Base-by-base conservation (phyloP, 345 rosid species). In the Eucalyptus globulus region DNA sequence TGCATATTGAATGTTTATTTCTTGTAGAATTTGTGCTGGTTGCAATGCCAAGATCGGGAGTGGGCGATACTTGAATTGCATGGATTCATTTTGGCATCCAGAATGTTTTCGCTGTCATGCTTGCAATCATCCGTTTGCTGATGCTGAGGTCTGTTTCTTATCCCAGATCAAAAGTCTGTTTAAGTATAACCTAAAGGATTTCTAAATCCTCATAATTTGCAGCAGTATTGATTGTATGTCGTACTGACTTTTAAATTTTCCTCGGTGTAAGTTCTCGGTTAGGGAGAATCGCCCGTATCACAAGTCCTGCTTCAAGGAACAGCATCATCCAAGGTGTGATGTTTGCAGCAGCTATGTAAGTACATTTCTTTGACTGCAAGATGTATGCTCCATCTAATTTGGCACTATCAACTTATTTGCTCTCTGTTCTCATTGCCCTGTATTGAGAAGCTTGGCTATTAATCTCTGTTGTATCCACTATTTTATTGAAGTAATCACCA, bases 271-370 rank as follows among this genome's bases (percentile, higher is more conserved):
- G 67, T 87, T 91, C 50, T 88, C 67, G 56, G n/a, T n/a, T 80
- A 54, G 29, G 14, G 86, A 93, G 60, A 94, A 93, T 91, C 94
- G 91, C 14, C 97, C 98, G 37, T 97, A 91, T 89, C 99, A 91
- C 91, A 98, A 98, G 89, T 67, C 97, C 87, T 98, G 99, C 95
- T 94, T 94, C 87, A 98, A 94, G 95, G 93, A 96, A 91, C 96
- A 87, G 17, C 93, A 49, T 93, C 99, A 96, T 90, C 99, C 99
- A 49, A 96, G 88, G 91, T 98, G 99, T 87, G 99, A 98, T 92
- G 98, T 98, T 92, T 98, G 99, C 92, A 90, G 80, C 47, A 91
- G 93, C 91, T 96, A 93, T 87, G 99, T 98, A 86, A 97, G 99
- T 94, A 37, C 58, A 89, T 90, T 40, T 89, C 26, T 87, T 83